These are phyloP conservation scores for Zymoseptoria crescenta DNA, from an alignment of 2,329 filamentous ascomycete species.

Conservation along the genomic window DNA sequence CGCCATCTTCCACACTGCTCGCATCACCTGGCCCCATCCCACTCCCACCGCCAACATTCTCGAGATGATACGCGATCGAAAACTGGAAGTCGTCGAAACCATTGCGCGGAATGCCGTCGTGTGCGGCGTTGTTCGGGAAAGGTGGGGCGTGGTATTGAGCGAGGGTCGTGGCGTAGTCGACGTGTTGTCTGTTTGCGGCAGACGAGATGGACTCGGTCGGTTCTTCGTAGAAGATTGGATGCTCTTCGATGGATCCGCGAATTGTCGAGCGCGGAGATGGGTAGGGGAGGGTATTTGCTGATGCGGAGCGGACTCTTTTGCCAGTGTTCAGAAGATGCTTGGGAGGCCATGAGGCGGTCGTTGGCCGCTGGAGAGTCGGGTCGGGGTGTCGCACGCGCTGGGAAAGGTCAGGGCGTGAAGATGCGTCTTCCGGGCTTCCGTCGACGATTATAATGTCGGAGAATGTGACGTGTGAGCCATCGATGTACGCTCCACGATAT, in stretches of 20 bases:
- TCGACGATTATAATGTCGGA: conserved; percentile 55
- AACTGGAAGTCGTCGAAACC: neutral
- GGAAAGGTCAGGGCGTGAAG: neutral
- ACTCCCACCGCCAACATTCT: conserved; percentile 11
- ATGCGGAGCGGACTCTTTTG: neutral
- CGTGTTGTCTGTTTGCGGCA: neutral
- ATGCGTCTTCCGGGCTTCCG: conserved; percentile 16
- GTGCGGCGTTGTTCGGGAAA: neutral
- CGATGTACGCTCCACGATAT: conserved; percentile 64
- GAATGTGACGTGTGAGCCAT: conserved; percentile 66
- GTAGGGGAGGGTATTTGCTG: neutral
- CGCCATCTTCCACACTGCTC: conserved; percentile 39
- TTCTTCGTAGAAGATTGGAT: neutral
- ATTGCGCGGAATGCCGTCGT: neutral
- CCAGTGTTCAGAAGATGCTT: neutral
- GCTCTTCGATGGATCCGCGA: neutral
- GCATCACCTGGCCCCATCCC: conserved; percentile 34
- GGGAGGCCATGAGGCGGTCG: neutral
- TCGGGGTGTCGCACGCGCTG: neutral
- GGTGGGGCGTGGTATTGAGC: neutral
- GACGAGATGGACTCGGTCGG: neutral
- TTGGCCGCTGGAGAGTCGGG: neutral
- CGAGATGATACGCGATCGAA: neutral
- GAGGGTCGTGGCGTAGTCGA: neutral
- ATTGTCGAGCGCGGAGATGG: neutral